These are phyloP conservation scores for Paramecium bursaria DNA, from an alignment of 73 alveolate species.

Conservation along the genomic window DNA sequence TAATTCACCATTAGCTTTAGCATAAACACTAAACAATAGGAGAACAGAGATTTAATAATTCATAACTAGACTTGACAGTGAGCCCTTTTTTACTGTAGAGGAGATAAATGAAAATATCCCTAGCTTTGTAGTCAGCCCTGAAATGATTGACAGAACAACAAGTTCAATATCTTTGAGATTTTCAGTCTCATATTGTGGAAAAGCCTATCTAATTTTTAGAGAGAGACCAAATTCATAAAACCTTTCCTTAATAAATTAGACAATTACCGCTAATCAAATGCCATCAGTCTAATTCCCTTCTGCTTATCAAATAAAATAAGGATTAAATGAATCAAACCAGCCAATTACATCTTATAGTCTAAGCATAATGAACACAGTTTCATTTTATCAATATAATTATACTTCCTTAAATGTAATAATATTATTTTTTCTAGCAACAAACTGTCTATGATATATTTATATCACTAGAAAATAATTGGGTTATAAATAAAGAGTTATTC, in stretches of 20 bases:
- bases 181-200: constrained; percentile 40
- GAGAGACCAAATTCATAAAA: background rate
- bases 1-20: background rate
- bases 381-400: constrained; percentile 1
- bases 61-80: constrained; percentile 47
- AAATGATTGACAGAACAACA: constrained; percentile 50
- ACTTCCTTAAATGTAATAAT: background rate
- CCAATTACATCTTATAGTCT: too few relatives aligned
- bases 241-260: constrained; percentile 29
- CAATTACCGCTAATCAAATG: constrained; percentile 33
- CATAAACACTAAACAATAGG: constrained; percentile 33
- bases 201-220: background rate
- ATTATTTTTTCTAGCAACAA: background rate
- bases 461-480: constrained; percentile 30
- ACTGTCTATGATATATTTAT: constrained; percentile 48
- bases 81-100: constrained; percentile 43
- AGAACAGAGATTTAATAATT: constrained; percentile 43
- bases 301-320: constrained; percentile 14
- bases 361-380: too few relatives aligned
- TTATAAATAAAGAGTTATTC: constrained; percentile 8
- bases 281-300: constrained; percentile 27
- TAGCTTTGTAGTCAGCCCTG: constrained; percentile 33
- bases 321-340: constrained; percentile 46
- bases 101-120: constrained; percentile 47
- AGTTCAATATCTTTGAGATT: constrained; percentile 42